These are phyloP conservation scores for Erucastrum elatum DNA, from an alignment of 345 rosid genomes.

Conservation along the genomic window DNA sequence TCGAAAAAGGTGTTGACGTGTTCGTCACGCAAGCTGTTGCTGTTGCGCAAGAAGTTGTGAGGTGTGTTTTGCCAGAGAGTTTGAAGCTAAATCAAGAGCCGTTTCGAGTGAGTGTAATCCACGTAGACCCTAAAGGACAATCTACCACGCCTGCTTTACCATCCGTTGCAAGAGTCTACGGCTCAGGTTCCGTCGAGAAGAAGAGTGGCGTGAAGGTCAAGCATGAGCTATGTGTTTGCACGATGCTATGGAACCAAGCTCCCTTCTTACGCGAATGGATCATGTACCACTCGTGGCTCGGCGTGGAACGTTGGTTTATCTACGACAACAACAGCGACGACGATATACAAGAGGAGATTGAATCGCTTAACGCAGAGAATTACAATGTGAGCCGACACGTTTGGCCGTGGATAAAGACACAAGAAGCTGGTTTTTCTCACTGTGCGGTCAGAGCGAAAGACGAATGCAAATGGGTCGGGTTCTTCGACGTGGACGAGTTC, in stretches of 20 bases:
- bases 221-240: conserved; percentile 82
- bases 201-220: conserved; percentile 29
- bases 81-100: too few species aligned
- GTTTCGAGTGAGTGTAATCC: too few species aligned
- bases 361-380: conserved; percentile 11
- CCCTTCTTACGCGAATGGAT: conserved; percentile 78
- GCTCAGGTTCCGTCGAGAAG: conserved; percentile 47
- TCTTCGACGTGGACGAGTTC: conserved; percentile 95
- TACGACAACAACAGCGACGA: conserved; percentile 97
- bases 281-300: conserved; percentile 89
- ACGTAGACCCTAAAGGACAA: too few species aligned
- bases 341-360: conserved; percentile 50
- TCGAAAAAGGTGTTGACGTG: too few species aligned
- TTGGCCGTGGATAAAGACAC: conserved; percentile 99
- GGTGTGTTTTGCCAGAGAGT: too few species aligned
- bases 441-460: conserved; percentile 76
- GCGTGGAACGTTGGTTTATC: conserved; percentile 89
- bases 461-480: conserved; percentile 89
- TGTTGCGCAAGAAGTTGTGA: too few species aligned
- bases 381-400: conserved; percentile 73
- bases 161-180: conserved; percentile 56
- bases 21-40: too few species aligned
- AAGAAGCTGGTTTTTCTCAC: conserved; percentile 96
- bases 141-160: conserved; percentile 18
- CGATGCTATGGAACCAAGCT: conserved; percentile 97